phyloP scores from a whole-genome alignment of 2,329 filamentous ascomycete species.

The Talaromyces sp. region DNA sequence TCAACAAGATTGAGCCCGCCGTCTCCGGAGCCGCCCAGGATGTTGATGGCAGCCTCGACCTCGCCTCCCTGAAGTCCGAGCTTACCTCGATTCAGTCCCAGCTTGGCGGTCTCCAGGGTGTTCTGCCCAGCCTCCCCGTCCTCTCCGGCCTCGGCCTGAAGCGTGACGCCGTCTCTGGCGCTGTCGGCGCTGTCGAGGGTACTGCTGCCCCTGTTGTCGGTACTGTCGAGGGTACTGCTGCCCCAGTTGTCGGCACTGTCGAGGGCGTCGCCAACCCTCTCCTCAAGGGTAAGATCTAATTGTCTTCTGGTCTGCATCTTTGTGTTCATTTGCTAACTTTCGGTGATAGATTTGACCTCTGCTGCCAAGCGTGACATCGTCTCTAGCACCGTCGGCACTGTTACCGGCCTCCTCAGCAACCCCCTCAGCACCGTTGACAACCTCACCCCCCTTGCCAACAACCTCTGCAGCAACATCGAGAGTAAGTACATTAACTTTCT shows the following conservation, averaged over 20 bases:
- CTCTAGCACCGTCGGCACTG: neutral
- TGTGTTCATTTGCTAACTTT: neutral
- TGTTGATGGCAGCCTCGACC: slow-evolving; percentile 2
- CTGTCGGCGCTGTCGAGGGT: slow-evolving; percentile 6
- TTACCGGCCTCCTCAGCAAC: slow-evolving; percentile 4
- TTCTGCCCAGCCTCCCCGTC: neutral
- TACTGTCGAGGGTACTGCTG: neutral
- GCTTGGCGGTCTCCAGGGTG: slow-evolving; percentile 10
- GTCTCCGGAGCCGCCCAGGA: neutral
- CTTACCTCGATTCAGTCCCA: slow-evolving; percentile 14
- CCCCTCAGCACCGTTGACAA: slow-evolving; percentile 3
- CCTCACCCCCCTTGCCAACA: slow-evolving; percentile 8
- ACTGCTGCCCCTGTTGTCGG: neutral
- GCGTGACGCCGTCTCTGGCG: slow-evolving; percentile 5
- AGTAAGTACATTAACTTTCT: neutral
- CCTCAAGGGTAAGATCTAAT: neutral
- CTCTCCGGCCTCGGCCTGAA: neutral
- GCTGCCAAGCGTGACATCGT: slow-evolving; percentile 6
- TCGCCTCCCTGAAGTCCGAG: slow-evolving; percentile 5
- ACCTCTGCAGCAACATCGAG: slow-evolving; percentile 8
- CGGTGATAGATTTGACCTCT: neutral
- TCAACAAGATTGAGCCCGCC: slow-evolving; percentile 8
- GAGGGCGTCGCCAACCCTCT: neutral
- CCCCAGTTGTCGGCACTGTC: neutral
- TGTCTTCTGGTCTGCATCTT: neutral